A percentile compares a stretch with the other conserved stretches of the same genome.
Conservation (phyloP, 768 basidiomycete species). For the Serendipita vermifera region DNA sequence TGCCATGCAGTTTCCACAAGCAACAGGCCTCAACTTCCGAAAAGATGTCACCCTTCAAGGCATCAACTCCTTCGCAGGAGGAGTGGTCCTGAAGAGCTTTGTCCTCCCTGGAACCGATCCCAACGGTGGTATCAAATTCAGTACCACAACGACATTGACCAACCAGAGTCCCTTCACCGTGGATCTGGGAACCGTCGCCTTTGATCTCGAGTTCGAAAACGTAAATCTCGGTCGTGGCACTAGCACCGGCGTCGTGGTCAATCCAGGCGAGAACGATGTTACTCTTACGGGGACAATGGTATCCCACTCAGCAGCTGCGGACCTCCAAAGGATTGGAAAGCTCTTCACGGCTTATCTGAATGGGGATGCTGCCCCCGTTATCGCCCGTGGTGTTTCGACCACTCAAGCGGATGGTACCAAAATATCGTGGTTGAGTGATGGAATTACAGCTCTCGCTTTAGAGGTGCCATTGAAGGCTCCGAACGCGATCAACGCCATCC, state of each 20-base stretch:
- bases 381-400: constrained; percentile 48
- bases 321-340: constrained; percentile 40
- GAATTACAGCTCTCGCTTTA: constrained; percentile 43
- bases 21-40: constrained; percentile 51
- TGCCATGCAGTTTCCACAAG: constrained; percentile 18
- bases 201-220: constrained; percentile 45
- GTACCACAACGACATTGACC: constrained; percentile 39
- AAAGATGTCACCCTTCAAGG: constrained; percentile 51
- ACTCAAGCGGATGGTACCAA: constrained; percentile 40
- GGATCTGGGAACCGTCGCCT: constrained; percentile 51
- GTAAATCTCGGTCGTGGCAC: constrained; percentile 45
- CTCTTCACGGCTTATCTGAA: constrained; percentile 66
- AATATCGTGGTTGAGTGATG: constrained; percentile 56
- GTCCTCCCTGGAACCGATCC: constrained; percentile 53
- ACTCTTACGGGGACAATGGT: constrained; percentile 44
- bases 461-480: constrained; percentile 47
- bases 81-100: constrained; percentile 43
- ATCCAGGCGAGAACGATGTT: constrained; percentile 43
- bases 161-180: constrained; percentile 59
- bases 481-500: constrained; percentile 47
- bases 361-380: constrained; percentile 41
- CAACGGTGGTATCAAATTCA: constrained; percentile 52
- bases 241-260: constrained; percentile 36
- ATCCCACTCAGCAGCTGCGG: constrained; percentile 34
- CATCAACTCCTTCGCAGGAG: constrained; percentile 47